A percentile compares a stretch with the other conserved stretches of the same genome.
Conservation (phyloP, 1,284 basidiomycete species). For the Melampsora larici-populina region DNA sequence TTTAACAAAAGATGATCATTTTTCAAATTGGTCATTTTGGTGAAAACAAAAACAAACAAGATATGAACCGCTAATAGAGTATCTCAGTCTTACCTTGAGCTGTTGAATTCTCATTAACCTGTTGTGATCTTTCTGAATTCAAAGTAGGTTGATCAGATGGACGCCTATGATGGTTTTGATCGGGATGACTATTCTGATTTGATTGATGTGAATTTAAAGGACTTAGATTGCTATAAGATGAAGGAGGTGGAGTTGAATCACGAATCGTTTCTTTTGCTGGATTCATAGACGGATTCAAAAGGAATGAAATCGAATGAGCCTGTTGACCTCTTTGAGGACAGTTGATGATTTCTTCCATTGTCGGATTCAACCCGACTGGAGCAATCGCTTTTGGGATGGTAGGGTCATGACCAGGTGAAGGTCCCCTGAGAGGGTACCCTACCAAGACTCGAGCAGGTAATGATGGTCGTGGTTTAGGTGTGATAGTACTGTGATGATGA, state of each 20-base stretch:
- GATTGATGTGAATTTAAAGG: too few relatives aligned
- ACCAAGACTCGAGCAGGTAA: not conserved
- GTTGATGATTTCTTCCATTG: slow-evolving; percentile 13
- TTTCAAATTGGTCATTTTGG: too few relatives aligned
- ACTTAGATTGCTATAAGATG: not conserved
- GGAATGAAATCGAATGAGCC: slow-evolving; percentile 11
- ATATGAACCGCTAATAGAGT: too few relatives aligned
- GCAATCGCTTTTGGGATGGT: slow-evolving; percentile 13
- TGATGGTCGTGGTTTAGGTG: slow-evolving; percentile 10
- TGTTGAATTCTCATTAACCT: too few relatives aligned
- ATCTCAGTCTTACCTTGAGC: too few relatives aligned
- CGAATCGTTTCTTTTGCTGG: slow-evolving; percentile 25
- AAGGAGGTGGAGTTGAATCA: not conserved
- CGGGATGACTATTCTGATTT: too few relatives aligned
- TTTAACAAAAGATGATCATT: too few relatives aligned
- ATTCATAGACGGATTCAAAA: slow-evolving; percentile 28
- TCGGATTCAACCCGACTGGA: slow-evolving; percentile 18
- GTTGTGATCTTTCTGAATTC: too few relatives aligned
- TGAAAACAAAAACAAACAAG: too few relatives aligned
- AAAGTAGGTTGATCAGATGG: too few relatives aligned
- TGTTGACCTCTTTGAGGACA: slow-evolving; percentile 22
- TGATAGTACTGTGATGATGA: not conserved
- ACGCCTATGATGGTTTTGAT: too few relatives aligned
- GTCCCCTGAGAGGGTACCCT: slow-evolving; percentile 13
- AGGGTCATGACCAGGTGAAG: slow-evolving; percentile 12